Conservation (phyloP, 768 basidiomycete species). For the Trametes gibbosa region DNA sequence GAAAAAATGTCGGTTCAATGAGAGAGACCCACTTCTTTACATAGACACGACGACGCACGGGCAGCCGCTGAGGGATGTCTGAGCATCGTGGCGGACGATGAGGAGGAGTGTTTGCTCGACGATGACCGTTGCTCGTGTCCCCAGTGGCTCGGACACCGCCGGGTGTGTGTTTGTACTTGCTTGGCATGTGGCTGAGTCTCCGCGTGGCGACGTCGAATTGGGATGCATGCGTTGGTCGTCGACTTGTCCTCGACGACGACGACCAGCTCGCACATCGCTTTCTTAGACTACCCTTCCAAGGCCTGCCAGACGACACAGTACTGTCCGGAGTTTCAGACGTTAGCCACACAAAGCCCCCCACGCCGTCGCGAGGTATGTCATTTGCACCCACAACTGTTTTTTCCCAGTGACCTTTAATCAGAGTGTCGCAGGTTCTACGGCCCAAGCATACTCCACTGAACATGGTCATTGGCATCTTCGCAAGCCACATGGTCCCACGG, state of each 20-base stretch:
- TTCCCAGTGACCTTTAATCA: too few relatives aligned
- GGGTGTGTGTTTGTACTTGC: conserved; percentile 13
- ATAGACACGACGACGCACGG: conserved; percentile 18
- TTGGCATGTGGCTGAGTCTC: conserved; percentile 8
- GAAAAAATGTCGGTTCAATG: background rate
- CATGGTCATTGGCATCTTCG: background rate
- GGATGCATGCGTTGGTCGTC: background rate
- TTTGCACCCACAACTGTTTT: too few relatives aligned
- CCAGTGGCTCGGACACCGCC: conserved; percentile 19
- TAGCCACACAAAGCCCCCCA: too few relatives aligned
- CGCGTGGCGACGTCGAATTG: background rate
- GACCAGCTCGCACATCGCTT: too few relatives aligned
- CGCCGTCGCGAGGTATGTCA: too few relatives aligned
- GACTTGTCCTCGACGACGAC: background rate
- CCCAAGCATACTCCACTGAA: background rate
- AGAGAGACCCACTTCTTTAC: background rate
- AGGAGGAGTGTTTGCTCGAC: conserved; percentile 18
- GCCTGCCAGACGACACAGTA: too few relatives aligned
- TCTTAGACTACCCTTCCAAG: too few relatives aligned
- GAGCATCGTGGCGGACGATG: conserved; percentile 30
- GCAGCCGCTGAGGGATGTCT: conserved; percentile 28
- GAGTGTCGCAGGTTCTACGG: background rate
- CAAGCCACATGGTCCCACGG: background rate
- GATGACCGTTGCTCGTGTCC: conserved; percentile 8
- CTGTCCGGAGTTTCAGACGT: too few relatives aligned